These are phyloP conservation scores for Xylaria grammica DNA, from an alignment of 495 filamentous ascomycete genomes.

Conservation along the genomic window DNA sequence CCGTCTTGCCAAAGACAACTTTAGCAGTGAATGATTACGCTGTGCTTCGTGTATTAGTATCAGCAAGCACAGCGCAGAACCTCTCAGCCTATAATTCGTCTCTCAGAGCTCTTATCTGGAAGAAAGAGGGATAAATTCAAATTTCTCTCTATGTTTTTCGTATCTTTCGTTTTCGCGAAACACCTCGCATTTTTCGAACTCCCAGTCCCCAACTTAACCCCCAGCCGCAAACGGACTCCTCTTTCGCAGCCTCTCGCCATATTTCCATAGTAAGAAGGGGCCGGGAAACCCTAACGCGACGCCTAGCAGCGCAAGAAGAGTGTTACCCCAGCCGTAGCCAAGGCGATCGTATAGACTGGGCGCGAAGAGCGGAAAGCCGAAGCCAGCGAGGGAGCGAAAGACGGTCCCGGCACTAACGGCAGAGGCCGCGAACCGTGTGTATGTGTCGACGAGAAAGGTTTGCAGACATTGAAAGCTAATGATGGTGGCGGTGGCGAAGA, in stretches of 20 bases:
- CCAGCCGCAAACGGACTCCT: conserved; percentile 73
- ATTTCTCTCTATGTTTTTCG: background rate
- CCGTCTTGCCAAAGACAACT: background rate
- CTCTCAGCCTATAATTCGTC: background rate
- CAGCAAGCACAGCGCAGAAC: background rate
- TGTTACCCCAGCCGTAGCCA: conserved; percentile 62
- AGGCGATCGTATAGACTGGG: conserved; percentile 65
- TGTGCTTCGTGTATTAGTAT: too few species aligned
- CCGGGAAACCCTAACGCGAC: conserved; percentile 55
- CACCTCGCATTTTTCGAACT: background rate
- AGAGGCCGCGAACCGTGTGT: conserved; percentile 74
- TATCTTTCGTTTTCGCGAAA: background rate
- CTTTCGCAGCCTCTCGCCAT: conserved; percentile 52
- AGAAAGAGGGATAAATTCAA: too few species aligned
- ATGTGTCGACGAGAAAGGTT: conserved; percentile 79
- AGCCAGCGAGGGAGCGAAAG: conserved; percentile 70
- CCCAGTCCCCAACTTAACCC: conserved; percentile 18
- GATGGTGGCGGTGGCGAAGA: conserved; percentile 66
- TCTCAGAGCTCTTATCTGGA: too few species aligned
- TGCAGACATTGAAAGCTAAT: conserved; percentile 72
- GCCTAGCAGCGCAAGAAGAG: conserved; percentile 58
- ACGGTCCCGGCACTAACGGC: conserved; percentile 72
- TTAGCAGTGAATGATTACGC: background rate
- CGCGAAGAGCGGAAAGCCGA: conserved; percentile 79
- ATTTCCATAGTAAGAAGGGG: conserved; percentile 58